phyloP scores from a whole-genome alignment of 2,329 filamentous ascomycete genomes.

The Neodidymelliopsis sp. region DNA sequence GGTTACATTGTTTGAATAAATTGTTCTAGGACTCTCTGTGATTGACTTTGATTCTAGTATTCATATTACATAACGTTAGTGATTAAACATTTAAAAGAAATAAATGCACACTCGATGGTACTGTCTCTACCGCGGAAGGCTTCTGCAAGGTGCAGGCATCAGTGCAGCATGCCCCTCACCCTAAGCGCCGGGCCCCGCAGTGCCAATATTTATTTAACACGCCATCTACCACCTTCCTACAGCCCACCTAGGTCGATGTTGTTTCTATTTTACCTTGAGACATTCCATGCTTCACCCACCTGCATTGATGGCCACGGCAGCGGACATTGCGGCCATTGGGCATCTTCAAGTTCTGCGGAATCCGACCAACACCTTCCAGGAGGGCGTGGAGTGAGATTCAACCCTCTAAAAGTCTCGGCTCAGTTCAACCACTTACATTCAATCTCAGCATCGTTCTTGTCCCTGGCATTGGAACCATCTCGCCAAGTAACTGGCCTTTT shows the following conservation, averaged over 20 bases:
- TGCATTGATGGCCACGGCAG: background rate
- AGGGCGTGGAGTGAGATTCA: constrained; percentile 1
- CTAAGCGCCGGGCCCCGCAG: background rate
- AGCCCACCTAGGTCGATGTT: too few species aligned
- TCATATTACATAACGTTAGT: background rate
- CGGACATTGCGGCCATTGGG: background rate
- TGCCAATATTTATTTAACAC: background rate
- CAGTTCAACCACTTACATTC: constrained; percentile 7
- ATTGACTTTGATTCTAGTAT: background rate
- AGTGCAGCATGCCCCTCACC: background rate
- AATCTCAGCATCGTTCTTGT: constrained; percentile 9
- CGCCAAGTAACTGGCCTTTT: constrained; percentile 3
- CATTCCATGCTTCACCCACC: background rate
- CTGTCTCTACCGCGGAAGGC: background rate
- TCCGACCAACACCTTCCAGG: background rate
- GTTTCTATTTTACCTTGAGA: background rate
- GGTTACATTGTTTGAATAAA: background rate
- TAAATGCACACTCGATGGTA: background rate
- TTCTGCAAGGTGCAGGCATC: background rate
- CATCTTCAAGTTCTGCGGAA: constrained; percentile 3
- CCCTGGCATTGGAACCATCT: constrained; percentile 10
- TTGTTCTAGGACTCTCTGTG: background rate
- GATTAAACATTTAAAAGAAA: background rate
- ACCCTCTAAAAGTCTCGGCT: constrained; percentile 1
- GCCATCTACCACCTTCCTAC: background rate